These are phyloP conservation scores for Teunomyces lycoperdinae DNA, from an alignment of 805 yeast genomes.

Conservation along the genomic window DNA sequence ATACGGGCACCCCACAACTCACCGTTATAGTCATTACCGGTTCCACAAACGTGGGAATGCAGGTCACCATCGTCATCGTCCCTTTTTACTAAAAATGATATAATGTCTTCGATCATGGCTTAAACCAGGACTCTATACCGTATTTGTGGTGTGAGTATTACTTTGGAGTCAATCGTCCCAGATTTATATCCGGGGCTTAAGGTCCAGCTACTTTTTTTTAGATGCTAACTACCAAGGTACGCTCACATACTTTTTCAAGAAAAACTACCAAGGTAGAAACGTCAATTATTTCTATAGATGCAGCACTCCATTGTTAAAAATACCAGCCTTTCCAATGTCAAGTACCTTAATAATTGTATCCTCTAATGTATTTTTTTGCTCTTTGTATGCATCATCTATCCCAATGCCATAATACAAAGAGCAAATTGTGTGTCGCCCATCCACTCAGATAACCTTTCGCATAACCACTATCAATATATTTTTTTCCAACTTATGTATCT, in stretches of 20 bases:
- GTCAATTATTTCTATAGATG: too few species aligned
- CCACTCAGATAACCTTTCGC: not conserved
- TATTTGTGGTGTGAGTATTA: not conserved
- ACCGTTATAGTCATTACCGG: slow-evolving; percentile 46
- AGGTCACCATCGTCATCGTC: slow-evolving; percentile 6
- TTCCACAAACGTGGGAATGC: slow-evolving; percentile 28
- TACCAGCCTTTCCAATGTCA: not conserved
- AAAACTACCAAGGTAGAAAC: not conserved
- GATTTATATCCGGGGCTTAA: not conserved
- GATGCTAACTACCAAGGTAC: not conserved
- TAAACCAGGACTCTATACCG: not conserved
- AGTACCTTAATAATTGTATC: not conserved
- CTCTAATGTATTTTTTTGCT: too few species aligned
- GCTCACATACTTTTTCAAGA: too few species aligned
- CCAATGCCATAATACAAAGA: too few species aligned
- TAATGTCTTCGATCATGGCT: not conserved
- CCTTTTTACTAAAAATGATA: slow-evolving; percentile 17
- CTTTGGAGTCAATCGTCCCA: not conserved
- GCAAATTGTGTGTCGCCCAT: not conserved
- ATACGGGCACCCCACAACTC: slow-evolving; percentile 47
- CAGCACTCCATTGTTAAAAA: too few species aligned
- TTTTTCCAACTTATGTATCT: not conserved
- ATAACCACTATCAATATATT: not conserved
- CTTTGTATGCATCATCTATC: too few species aligned
- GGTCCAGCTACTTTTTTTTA: not conserved